Evolutionary conservation across 106 monocot species (phyloP).

Genomic region (Agapanthus africanus): DNA sequence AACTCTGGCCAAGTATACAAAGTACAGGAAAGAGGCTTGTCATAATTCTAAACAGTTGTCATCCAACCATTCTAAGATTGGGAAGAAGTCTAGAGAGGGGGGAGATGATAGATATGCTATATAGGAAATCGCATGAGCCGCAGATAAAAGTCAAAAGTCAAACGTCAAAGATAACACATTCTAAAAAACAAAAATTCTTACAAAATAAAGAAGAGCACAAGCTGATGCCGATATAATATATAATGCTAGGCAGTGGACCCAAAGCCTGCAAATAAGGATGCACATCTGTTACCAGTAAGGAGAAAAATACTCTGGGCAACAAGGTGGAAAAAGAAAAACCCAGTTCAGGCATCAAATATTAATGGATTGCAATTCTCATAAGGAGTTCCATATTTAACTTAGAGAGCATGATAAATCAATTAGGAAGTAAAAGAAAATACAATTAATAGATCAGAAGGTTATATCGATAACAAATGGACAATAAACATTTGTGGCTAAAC

Average conservation of each 20-base stretch:
- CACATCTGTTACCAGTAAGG: not conserved
- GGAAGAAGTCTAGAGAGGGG: too few relatives aligned
- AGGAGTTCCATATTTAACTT: not conserved
- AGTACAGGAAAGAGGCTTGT: too few relatives aligned
- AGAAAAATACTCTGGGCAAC: not conserved
- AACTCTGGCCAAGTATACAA: too few relatives aligned
- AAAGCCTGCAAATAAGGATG: conserved; percentile 42
- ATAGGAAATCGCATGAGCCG: too few relatives aligned
- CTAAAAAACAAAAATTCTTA: conserved; percentile 23
- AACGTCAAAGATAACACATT: too few relatives aligned
- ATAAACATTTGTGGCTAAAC: not conserved
- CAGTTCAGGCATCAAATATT: not conserved
- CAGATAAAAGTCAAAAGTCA: too few relatives aligned
- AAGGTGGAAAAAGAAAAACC: not conserved
- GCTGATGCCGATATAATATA: conserved; percentile 55
- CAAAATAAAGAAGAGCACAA: conserved; percentile 52
- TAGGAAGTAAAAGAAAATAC: not conserved
- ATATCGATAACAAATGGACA: too few relatives aligned
- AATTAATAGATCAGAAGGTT: too few relatives aligned
- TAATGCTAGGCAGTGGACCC: conserved; percentile 63
- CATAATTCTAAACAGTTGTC: too few relatives aligned
- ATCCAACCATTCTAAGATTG: too few relatives aligned
- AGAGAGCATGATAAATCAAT: not conserved
- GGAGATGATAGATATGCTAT: too few relatives aligned
- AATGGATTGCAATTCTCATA: not conserved